Evolutionary conservation across 192 early-diverging fungal genomes (phyloP).

Genomic region (Backusella australiensis): DNA sequence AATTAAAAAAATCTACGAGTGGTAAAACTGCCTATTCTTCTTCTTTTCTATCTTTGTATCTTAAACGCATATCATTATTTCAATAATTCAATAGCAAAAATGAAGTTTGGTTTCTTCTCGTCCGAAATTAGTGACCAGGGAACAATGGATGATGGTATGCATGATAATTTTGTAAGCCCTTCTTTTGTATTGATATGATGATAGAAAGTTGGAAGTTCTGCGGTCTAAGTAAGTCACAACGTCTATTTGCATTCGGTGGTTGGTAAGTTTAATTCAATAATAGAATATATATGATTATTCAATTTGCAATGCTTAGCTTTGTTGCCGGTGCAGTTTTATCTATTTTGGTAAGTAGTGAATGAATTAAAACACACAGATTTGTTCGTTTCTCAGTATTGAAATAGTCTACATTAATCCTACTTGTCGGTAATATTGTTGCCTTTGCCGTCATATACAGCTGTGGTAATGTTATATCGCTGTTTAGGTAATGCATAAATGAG

Average conservation of each 20-base stretch:
- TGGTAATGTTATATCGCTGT: slow-evolving; percentile 84
- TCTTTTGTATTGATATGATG: background rate
- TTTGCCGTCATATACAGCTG: slow-evolving; percentile 92
- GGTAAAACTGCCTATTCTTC: too few species aligned
- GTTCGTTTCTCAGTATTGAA: background rate
- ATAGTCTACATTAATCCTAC: slow-evolving; percentile 60
- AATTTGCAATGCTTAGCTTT: slow-evolving; percentile 59
- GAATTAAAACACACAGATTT: background rate
- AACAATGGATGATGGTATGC: slow-evolving; percentile 51
- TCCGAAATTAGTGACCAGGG: slow-evolving; percentile 38
- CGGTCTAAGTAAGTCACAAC: slow-evolving; percentile 59
- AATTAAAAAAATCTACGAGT: too few species aligned
- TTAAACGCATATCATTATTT: background rate
- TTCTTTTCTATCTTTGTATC: background rate
- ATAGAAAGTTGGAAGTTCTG: slow-evolving; percentile 36
- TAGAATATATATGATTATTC: too few species aligned
- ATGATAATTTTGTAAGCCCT: too few species aligned
- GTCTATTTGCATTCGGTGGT: slow-evolving; percentile 77
- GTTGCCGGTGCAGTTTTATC: slow-evolving; percentile 77
- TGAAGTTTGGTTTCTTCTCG: slow-evolving; percentile 37
- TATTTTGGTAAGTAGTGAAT: slow-evolving; percentile 54
- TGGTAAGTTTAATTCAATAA: slow-evolving; percentile 35
- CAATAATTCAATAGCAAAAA: background rate
- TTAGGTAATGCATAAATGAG: slow-evolving; percentile 43
- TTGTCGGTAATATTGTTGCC: slow-evolving; percentile 55